Evolutionary conservation across 805 yeast species (phyloP).

Genomic region (Zygotorulaspora danielsina): DNA sequence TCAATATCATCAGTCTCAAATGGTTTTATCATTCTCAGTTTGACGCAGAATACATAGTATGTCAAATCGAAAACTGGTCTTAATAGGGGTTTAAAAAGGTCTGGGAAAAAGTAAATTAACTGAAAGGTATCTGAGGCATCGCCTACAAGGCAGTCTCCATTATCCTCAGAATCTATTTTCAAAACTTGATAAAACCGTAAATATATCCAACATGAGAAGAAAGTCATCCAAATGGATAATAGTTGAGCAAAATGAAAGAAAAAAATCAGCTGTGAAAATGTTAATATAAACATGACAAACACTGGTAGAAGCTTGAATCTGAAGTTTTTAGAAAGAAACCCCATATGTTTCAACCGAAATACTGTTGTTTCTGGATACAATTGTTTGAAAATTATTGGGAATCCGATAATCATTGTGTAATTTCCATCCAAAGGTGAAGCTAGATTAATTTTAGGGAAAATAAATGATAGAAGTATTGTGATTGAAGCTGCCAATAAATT

Average conservation of each 20-base stretch:
- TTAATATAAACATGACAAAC: slow-evolving; percentile 31
- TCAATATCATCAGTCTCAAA: slow-evolving; percentile 69
- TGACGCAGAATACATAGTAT: slow-evolving; percentile 38
- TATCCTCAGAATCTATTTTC: slow-evolving; percentile 22
- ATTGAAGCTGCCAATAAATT: slow-evolving; percentile 43
- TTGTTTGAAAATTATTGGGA: slow-evolving; percentile 62
- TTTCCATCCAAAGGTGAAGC: slow-evolving; percentile 51
- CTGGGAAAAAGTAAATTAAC: slow-evolving; percentile 80
- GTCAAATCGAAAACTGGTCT: slow-evolving; percentile 46
- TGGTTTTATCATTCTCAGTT: slow-evolving; percentile 50
- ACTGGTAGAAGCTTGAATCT: slow-evolving; percentile 66
- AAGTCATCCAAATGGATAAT: slow-evolving; percentile 54
- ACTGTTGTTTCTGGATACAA: slow-evolving; percentile 57
- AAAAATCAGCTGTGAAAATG: slow-evolving; percentile 31
- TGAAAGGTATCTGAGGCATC: slow-evolving; percentile 90
- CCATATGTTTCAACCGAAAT: slow-evolving; percentile 45
- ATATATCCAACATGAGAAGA: slow-evolving; percentile 69
- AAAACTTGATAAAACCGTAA: slow-evolving; percentile 72
- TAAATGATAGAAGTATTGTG: slow-evolving; percentile 26
- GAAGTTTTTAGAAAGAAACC: slow-evolving; percentile 38
- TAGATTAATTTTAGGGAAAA: slow-evolving; percentile 28
- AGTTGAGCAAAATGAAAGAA: slow-evolving; percentile 44
- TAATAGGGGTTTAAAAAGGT: slow-evolving; percentile 47
- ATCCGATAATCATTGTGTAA: slow-evolving; percentile 52
- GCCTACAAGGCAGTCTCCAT: slow-evolving; percentile 48